phyloP scores from a whole-genome alignment of 1,284 basidiomycete genomes.

The Taiwanofungus camphoratus region DNA sequence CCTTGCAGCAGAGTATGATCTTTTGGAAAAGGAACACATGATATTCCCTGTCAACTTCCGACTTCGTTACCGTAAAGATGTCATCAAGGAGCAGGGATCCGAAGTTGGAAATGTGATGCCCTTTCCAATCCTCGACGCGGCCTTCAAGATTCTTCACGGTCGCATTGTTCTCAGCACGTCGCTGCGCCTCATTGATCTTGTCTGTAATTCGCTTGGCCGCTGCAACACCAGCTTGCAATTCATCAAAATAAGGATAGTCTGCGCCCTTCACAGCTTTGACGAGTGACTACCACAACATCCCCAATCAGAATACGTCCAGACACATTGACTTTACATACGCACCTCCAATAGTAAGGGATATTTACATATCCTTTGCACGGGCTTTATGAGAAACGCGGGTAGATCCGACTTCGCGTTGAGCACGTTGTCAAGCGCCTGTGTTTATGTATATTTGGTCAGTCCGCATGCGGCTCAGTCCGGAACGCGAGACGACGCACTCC shows the following conservation, averaged over 20 bases:
- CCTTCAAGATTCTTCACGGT: conserved; percentile 86
- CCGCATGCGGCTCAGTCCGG: conserved; percentile 21
- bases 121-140: conserved; percentile 99
- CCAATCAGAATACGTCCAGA: conserved; percentile 1
- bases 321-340: too few relatives aligned
- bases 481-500: conserved; percentile 51
- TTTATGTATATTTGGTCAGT: conserved; percentile 33
- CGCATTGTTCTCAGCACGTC: conserved; percentile 80
- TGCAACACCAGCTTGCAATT: conserved; percentile 79
- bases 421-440: conserved; percentile 66
- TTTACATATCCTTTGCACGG: conserved; percentile 75
- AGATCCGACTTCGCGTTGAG: conserved; percentile 86
- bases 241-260: conserved; percentile 72
- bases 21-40: conserved; percentile 99
- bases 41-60: conserved; percentile 95
- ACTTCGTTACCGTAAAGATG: conserved; percentile 94
- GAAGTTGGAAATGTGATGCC: conserved; percentile 91
- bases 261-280: conserved; percentile 68
- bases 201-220: conserved; percentile 92
- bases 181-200: conserved; percentile 93
- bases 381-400: conserved; percentile 81
- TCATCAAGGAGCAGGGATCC: conserved; percentile 92
- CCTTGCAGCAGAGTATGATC: conserved; percentile 99
- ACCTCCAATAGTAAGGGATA: conserved; percentile 66
- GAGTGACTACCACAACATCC: conserved; percentile 29